Percentiles rank a stretch among this genome's conserved stretches.
These are phyloP conservation scores for Rhizophagus clarus DNA, from an alignment of 192 early-diverging fungal genomes.

Conservation along the genomic window DNA sequence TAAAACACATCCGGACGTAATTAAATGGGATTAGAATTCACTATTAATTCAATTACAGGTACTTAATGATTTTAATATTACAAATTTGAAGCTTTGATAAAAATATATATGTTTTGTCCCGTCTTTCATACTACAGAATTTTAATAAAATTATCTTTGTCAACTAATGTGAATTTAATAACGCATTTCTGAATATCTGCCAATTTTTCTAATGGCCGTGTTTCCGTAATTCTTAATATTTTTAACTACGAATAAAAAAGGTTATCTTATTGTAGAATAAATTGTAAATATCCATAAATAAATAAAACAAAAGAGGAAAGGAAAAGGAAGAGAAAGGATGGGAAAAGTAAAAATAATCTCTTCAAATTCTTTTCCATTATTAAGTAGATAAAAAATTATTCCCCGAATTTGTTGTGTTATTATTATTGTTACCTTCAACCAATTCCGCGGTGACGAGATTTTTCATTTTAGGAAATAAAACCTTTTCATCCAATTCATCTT, in stretches of 20 bases:
- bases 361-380: not conserved
- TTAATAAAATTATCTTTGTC: too few relatives aligned
- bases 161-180: too few relatives aligned
- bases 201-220: not conserved
- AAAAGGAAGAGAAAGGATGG: not conserved
- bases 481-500: slow-evolving; percentile 88
- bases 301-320: not conserved
- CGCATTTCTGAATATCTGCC: too few relatives aligned
- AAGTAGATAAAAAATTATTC: not conserved
- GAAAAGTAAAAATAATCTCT: not conserved
- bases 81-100: not conserved
- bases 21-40: slow-evolving; percentile 66
- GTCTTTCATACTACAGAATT: too few relatives aligned
- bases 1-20: slow-evolving; percentile 70
- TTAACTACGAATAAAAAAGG: not conserved
- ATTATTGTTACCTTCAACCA: slow-evolving; percentile 45
- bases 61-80: not conserved
- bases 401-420: not conserved
- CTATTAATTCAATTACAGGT: not conserved
- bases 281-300: not conserved
- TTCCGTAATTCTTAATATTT: not conserved
- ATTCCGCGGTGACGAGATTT: slow-evolving; percentile 78
- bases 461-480: slow-evolving; percentile 83
- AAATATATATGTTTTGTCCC: not conserved
- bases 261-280: not conserved